phyloP scores from a whole-genome alignment of 2,329 filamentous ascomycete species.

The Coniochaeta sp. region DNA sequence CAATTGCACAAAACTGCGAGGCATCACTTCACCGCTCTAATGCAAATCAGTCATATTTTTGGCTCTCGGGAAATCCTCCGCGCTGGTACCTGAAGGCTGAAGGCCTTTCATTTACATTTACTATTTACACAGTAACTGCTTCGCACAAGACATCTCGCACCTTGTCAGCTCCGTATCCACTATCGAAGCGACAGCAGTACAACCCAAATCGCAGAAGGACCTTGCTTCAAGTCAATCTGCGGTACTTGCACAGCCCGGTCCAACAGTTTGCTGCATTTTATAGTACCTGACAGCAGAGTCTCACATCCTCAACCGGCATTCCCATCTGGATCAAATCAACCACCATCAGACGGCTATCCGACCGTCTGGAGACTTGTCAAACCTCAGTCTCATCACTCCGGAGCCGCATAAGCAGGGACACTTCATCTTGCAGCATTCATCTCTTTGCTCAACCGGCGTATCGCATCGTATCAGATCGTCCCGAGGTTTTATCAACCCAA shows the following conservation, averaged over 20 bases:
- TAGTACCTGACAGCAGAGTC: too few species aligned
- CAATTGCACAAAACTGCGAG: background rate
- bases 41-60: background rate
- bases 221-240: background rate
- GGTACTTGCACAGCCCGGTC: background rate
- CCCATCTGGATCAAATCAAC: background rate
- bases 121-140: too few species aligned
- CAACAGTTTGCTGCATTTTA: background rate
- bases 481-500: background rate
- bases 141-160: too few species aligned
- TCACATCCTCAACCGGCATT: background rate
- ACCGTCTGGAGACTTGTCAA: too few species aligned
- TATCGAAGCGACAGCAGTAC: background rate
- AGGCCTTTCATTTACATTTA: background rate
- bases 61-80: background rate
- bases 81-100: background rate
- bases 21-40: background rate
- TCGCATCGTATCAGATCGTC: background rate
- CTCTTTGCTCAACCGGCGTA: background rate
- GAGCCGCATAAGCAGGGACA: background rate
- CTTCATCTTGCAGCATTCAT: background rate
- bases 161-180: background rate
- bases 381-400: background rate
- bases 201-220: background rate
- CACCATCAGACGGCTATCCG: too few species aligned